Conservation (phyloP, 2,329 filamentous ascomycete genomes). For the Lasiodiplodia sp. region DNA sequence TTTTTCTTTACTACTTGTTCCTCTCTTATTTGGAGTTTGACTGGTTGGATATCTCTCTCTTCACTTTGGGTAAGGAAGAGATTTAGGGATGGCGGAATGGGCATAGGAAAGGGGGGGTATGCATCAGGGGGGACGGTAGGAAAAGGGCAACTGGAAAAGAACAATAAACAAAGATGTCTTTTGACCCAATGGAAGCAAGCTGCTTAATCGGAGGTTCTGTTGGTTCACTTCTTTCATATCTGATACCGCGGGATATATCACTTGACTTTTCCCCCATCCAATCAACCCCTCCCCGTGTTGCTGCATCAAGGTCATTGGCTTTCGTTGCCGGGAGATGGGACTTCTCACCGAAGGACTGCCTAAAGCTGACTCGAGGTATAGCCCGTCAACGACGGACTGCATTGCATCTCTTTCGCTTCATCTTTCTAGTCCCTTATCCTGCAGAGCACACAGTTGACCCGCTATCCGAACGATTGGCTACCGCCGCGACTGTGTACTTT, state of each 20-base stretch:
- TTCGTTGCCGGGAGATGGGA: too few species aligned
- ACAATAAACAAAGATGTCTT: neutral
- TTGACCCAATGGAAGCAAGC: too few species aligned
- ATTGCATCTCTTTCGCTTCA: neutral
- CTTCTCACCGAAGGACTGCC: neutral
- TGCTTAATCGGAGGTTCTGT: too few species aligned
- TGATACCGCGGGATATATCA: too few species aligned
- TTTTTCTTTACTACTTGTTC: neutral
- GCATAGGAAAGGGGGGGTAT: neutral
- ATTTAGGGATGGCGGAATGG: neutral
- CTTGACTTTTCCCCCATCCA: too few species aligned
- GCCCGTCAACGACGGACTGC: neutral
- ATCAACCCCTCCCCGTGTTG: too few species aligned
- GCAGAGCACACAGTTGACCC: neutral
- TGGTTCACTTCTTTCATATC: too few species aligned
- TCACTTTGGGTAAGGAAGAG: neutral
- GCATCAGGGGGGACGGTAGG: neutral
- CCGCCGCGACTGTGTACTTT: neutral
- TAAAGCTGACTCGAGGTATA: neutral
- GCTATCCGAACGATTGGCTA: neutral
- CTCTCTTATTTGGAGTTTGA: neutral
- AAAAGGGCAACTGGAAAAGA: neutral
- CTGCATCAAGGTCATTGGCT: too few species aligned
- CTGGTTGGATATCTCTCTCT: neutral
- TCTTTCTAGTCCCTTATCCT: neutral